Evolutionary conservation across 768 basidiomycete species (phyloP).

Genomic region (Leccinum broughii): DNA sequence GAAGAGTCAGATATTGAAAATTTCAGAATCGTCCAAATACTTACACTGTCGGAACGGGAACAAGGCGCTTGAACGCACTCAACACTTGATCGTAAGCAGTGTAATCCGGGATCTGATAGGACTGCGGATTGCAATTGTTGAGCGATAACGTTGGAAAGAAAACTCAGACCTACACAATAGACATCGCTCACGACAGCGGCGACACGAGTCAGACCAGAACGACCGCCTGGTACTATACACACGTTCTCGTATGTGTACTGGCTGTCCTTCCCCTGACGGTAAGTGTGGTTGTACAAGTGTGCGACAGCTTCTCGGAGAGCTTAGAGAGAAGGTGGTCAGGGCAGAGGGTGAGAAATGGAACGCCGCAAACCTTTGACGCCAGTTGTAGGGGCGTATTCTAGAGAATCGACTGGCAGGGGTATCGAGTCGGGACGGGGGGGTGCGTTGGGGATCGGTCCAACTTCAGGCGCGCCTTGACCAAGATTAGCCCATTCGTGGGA

Average conservation of each 20-base stretch:
- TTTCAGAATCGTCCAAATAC: conserved; percentile 28
- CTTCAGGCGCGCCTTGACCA: conserved; percentile 92
- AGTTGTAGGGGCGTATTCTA: conserved; percentile 92
- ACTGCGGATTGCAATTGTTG: conserved; percentile 39
- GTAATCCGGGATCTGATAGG: conserved; percentile 91
- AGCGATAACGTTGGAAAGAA: background rate
- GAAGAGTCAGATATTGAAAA: conserved; percentile 3
- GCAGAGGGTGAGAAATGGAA: background rate
- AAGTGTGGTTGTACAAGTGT: conserved; percentile 83
- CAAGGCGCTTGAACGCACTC: conserved; percentile 83
- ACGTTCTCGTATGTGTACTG: conserved; percentile 93
- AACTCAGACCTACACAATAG: conserved; percentile 56
- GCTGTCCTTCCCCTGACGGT: conserved; percentile 76
- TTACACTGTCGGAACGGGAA: conserved; percentile 88
- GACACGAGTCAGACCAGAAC: conserved; percentile 85
- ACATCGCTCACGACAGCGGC: conserved; percentile 92
- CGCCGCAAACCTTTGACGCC: conserved; percentile 70
- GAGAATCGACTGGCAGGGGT: conserved; percentile 63
- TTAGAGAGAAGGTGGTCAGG: conserved; percentile 29
- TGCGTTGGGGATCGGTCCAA: conserved; percentile 79
- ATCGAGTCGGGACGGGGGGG: conserved; percentile 65
- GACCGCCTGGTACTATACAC: conserved; percentile 93
- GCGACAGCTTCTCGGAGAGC: conserved; percentile 89
- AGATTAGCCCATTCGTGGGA: conserved; percentile 85
- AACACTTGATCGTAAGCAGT: conserved; percentile 86